Percentiles rank a stretch among this genome's conserved stretches.
Conservation (phyloP, 345 rosid species). For the Ceriops tagal region DNA sequence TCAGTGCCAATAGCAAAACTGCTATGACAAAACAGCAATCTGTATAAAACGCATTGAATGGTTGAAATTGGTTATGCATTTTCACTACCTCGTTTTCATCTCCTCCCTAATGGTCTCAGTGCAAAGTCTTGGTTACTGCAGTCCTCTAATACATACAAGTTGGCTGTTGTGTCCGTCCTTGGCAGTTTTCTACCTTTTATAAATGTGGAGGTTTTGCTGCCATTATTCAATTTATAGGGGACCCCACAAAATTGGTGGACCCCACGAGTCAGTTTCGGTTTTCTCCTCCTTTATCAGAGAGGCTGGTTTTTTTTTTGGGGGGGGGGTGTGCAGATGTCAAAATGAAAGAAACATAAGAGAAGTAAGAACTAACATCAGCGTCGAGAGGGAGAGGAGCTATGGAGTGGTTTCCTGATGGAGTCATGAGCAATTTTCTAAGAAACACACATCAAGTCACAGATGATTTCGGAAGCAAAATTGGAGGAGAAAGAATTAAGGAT, state of each 20-base stretch:
- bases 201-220: not conserved
- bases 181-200: not conserved
- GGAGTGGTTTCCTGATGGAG: too few relatives aligned
- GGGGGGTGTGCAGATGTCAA: too few relatives aligned
- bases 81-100: not conserved
- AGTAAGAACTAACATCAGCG: too few relatives aligned
- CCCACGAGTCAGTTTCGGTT: not conserved
- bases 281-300: not conserved
- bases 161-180: constrained; percentile 7
- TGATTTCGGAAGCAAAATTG: too few relatives aligned
- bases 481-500: not conserved
- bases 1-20: not conserved
- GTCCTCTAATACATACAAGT: constrained; percentile 8
- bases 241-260: not conserved
- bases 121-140: not conserved
- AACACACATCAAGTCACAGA: too few relatives aligned
- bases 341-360: too few relatives aligned
- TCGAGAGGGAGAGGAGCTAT: too few relatives aligned
- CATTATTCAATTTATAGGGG: not conserved
- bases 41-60: not conserved
- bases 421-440: too few relatives aligned
- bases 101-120: not conserved
- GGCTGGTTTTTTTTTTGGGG: not conserved
- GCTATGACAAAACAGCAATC: not conserved
- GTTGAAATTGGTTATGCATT: not conserved